Evolutionary conservation across 2,329 filamentous ascomycete genomes (phyloP), one percentile per base, ranked within the genome.

Genomic region (Phaeosphaeria sp.): DNA sequence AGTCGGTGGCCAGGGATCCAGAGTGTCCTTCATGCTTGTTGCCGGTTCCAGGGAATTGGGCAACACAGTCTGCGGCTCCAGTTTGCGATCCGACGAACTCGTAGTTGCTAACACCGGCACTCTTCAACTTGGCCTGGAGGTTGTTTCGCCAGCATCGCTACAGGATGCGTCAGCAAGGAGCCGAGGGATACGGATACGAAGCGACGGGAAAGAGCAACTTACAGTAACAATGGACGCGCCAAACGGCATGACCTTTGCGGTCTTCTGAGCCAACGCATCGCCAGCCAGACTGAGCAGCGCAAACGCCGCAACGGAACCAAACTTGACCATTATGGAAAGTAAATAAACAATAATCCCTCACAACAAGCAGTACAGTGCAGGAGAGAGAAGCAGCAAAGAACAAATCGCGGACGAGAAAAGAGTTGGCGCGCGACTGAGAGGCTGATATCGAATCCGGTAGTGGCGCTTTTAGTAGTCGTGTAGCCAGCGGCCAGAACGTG

Each of bases 11-110:
- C 1, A 75, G 72, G 25, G 71, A 75, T 5, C 80, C 79, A 2
- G 79, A 72, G 59, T 81, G 79, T 30, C 80, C 80, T 63, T 83
- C 79, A 57, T 82, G 79, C 42, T 80, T 75, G 21, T 55, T 55
- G 45, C 30, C 52, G 13, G 52, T 44, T 44, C 52, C 52, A 25
- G 52, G 52, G 25, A 55, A 55, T 44, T 55, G 52, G 6, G 36
- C 40, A 9, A 55, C 20, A 24, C 52, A 55, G 36, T 55, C 52
- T 7, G 22, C 6, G 20, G 52, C 49, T 36, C 52, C 52, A 33
- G 27, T 25, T 44, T 77, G 70, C 3, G 76, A 60, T 39, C 75
- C 75, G 40, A 77, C 73, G 55, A 77, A 76, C 65, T 77, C 71
- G 45, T 67, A 68, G 64, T 77, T 73, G 21, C 52, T 69, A 18